Conservation (phyloP, 805 yeast species). For the Schizosaccharomyces japonicus region DNA sequence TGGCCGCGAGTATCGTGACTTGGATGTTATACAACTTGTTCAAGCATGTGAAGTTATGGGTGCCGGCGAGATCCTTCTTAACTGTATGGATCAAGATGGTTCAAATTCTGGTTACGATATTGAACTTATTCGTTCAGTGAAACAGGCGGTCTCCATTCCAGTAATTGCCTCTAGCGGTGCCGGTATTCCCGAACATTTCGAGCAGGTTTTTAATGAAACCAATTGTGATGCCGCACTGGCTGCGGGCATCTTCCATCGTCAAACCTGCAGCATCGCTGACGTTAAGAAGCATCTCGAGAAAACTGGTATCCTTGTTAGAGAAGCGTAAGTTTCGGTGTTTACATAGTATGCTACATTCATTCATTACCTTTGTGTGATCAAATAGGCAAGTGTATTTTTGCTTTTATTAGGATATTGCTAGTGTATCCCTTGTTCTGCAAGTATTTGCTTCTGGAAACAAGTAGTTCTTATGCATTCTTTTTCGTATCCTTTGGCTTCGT, state of each 20-base stretch:
- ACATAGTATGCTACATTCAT: no score
- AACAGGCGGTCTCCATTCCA: constrained; percentile 57
- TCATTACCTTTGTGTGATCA: no score
- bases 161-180: constrained; percentile 97
- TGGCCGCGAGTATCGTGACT: constrained; percentile 70
- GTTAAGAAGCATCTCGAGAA: constrained; percentile 46
- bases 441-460: no score
- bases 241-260: constrained; percentile 95
- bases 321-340: no score
- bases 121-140: constrained; percentile 60
- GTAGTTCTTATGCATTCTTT: no score
- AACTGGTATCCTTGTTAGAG: constrained; percentile 48
- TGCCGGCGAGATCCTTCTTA: constrained; percentile 82
- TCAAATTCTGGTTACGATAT: constrained; percentile 82
- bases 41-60: constrained; percentile 78
- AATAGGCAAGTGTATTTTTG: no score
- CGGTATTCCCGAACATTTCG: constrained; percentile 75
- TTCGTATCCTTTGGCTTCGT: no score
- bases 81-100: constrained; percentile 94
- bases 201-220: constrained; percentile 62
- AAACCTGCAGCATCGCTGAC: constrained; percentile 66
- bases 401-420: no score
- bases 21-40: constrained; percentile 80
- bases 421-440: no score
- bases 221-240: constrained; percentile 91